Base-by-base conservation (phyloP, 164 flowering plant species). In the Berberis vulgaris region DNA sequence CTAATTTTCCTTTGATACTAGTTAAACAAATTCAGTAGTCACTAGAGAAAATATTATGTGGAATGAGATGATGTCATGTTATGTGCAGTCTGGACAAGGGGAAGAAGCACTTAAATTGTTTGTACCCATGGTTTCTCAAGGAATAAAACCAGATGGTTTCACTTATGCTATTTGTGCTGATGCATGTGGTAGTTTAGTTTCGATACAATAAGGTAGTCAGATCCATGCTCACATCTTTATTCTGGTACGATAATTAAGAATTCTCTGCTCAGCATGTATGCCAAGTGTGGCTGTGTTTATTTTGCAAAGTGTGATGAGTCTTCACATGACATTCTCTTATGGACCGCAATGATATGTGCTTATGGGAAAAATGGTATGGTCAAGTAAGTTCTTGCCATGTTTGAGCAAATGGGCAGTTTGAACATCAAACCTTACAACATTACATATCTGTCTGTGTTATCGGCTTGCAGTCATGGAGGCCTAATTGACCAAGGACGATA, bases 391-490 rank as follows among this genome's bases (percentile, higher is more conserved):
- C 42, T 72, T 12, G 5, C 12, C 2, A 60, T 68, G 76, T 73
- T 69, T 65, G 72, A 73, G 13, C 49, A 57, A 59, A 72, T 72
- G 75, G 56, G 45, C 40, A 58, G 44, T 9, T 57, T 44, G 40
- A 53, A 65, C 41, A 47, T 65, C 10, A 65, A 61, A 55, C 72
- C 72, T 12, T 72, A 72, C 61, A 69, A 43, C 47, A 47, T 72
- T 38, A 72, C 75, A 41, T 72, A 60, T 6, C 9, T 72, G 43
- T 61, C 62, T 7, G 59, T 72, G 12, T 49, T 68, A 5, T 72
- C 66, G 2, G 62, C 72, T 58, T 72, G 75, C 55, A 68, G 75
- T 52, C 75, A 72, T 57, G 76, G 67, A 56, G 72, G 75, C 4
- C 43, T 65, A 7, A 53, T 68, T 50, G 61, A 44, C 3, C 43